Conservation (phyloP, 2,329 filamentous ascomycete species). For the Cladosporium sp. region DNA sequence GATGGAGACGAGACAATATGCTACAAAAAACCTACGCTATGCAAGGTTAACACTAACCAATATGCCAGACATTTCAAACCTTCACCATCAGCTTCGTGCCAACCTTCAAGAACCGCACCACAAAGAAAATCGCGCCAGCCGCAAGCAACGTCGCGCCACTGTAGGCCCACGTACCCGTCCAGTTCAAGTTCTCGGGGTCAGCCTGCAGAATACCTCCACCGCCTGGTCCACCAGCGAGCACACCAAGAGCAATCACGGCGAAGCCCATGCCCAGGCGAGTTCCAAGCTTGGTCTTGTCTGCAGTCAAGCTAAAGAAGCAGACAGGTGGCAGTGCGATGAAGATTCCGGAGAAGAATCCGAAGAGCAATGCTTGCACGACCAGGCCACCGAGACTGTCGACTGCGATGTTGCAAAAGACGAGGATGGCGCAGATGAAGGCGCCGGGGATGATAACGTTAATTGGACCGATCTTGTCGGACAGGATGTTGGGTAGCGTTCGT, state of each 20-base stretch:
- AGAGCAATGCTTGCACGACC: slow-evolving; percentile 39
- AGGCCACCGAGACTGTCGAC: slow-evolving; percentile 38
- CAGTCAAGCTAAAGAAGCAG: slow-evolving; percentile 41
- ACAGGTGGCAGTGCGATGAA: slow-evolving; percentile 46
- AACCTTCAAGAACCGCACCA: slow-evolving; percentile 29
- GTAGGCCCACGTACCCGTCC: slow-evolving; percentile 39
- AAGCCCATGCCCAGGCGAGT: slow-evolving; percentile 46
- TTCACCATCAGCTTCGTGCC: slow-evolving; percentile 33
- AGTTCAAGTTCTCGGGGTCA: slow-evolving; percentile 29
- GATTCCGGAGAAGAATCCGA: slow-evolving; percentile 47
- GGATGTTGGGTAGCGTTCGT: slow-evolving; percentile 40
- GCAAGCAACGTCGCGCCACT: slow-evolving; percentile 31
- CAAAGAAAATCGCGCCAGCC: slow-evolving; percentile 29
- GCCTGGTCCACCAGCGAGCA: slow-evolving; percentile 38
- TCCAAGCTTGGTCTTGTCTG: slow-evolving; percentile 45
- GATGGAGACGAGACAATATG: too few relatives aligned
- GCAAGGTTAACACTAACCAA: neutral
- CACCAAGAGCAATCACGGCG: slow-evolving; percentile 35
- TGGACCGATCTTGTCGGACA: slow-evolving; percentile 42
- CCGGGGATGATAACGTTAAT: slow-evolving; percentile 39
- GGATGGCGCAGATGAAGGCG: slow-evolving; percentile 35
- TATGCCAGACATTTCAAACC: slow-evolving; percentile 15
- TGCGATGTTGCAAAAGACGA: slow-evolving; percentile 41
- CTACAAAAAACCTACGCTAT: too few relatives aligned
- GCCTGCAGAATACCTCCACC: slow-evolving; percentile 38